phyloP scores from a whole-genome alignment of 805 yeast species.

The Candida corydali region DNA sequence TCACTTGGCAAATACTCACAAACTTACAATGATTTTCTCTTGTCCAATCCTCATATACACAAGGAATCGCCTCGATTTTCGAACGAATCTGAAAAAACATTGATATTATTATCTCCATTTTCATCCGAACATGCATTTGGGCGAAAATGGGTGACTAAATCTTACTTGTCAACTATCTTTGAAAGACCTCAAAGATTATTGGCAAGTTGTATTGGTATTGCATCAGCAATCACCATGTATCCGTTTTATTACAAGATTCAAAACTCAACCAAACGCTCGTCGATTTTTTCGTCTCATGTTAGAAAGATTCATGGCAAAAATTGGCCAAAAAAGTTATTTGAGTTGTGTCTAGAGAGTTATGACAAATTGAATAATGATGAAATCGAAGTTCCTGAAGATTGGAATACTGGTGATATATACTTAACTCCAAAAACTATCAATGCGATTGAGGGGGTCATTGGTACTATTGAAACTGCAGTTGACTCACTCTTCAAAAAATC shows the following conservation, averaged over 20 bases:
- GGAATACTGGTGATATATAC: conserved; percentile 85
- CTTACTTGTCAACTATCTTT: conserved; percentile 63
- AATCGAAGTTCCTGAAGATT: conserved; percentile 72
- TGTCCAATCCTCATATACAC: conserved; percentile 39
- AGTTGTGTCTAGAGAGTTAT: conserved; percentile 57
- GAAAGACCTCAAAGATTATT: conserved; percentile 79
- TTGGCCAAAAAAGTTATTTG: conserved; percentile 61
- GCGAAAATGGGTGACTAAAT: conserved; percentile 70
- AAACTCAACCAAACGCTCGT: conserved; percentile 44
- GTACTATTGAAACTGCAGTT: conserved; percentile 68
- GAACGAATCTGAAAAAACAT: conserved; percentile 42
- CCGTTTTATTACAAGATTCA: conserved; percentile 54
- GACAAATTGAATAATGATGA: conserved; percentile 47
- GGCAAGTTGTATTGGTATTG: conserved; percentile 74
- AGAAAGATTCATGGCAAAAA: conserved; percentile 64
- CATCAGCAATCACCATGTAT: conserved; percentile 66
- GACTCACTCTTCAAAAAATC: conserved; percentile 36
- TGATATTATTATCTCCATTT: conserved; percentile 63
- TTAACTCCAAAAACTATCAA: conserved; percentile 59
- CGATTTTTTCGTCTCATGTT: conserved; percentile 58
- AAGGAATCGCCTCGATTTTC: conserved; percentile 36
- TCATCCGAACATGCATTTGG: conserved; percentile 71
- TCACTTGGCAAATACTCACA: conserved; percentile 33
- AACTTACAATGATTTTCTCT: conserved; percentile 40
- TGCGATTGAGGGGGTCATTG: conserved; percentile 75